A percentile compares a stretch with the other conserved stretches of the same genome.
Conservation (phyloP, 2,329 filamentous ascomycete genomes). For the Colletotrichum navitas region DNA sequence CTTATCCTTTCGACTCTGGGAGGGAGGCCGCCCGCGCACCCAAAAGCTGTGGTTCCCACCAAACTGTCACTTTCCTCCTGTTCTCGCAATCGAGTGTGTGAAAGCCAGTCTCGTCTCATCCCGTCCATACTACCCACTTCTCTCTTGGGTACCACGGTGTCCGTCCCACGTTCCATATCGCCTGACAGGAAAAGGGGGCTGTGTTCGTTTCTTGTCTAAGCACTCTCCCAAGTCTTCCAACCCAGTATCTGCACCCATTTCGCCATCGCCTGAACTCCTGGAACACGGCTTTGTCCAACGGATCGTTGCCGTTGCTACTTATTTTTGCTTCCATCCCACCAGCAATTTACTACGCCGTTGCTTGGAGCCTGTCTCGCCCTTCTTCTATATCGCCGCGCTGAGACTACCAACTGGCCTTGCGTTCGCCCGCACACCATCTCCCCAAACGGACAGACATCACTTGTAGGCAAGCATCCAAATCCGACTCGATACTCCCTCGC, state of each 20-base stretch:
- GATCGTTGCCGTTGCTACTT: conserved; percentile 9
- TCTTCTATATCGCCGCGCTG: conserved; percentile 25
- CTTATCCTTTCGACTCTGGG: conserved; percentile 1
- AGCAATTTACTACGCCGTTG: background rate
- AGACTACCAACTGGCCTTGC: conserved; percentile 37
- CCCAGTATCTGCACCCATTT: conserved; percentile 4
- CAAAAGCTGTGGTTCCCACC: conserved; percentile 11
- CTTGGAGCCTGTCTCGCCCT: conserved; percentile 12
- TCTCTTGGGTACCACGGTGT: conserved; percentile 15
- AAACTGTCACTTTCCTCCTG: background rate
- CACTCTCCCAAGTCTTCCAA: conserved; percentile 12
- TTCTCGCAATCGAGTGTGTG: background rate
- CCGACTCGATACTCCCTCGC: conserved; percentile 10
- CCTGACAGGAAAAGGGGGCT: conserved; percentile 42
- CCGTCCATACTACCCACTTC: conserved; percentile 3
- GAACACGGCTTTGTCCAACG: conserved; percentile 29
- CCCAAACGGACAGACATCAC: conserved; percentile 15
- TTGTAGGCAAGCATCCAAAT: conserved; percentile 1
- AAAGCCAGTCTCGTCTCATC: conserved; percentile 23
- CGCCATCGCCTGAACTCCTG: conserved; percentile 31
- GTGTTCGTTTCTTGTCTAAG: conserved; percentile 39
- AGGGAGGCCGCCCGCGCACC: conserved; percentile 22
- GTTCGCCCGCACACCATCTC: conserved; percentile 33
- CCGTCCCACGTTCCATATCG: conserved; percentile 34
- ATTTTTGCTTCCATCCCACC: background rate